A percentile compares a stretch with the other conserved stretches of the same genome.
Conservation (phyloP, 345 rosid genomes). For the Eucalyptus cloeziana region DNA sequence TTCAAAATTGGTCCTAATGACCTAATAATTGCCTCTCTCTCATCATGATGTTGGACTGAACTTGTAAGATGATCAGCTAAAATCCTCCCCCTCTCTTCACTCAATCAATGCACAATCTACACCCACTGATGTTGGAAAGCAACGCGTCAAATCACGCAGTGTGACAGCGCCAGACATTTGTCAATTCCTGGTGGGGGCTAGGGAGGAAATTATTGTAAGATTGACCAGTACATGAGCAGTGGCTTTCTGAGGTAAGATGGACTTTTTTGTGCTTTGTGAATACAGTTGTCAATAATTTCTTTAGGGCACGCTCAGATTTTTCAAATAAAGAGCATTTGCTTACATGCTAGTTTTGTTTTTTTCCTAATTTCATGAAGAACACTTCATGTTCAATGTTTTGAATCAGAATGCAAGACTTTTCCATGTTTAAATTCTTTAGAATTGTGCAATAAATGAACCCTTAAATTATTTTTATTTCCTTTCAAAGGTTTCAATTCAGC, state of each 20-base stretch:
- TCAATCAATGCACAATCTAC: background rate
- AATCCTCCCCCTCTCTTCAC: background rate
- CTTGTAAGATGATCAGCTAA: background rate
- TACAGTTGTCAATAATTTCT: background rate
- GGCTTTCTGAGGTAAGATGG: background rate
- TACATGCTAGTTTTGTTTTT: background rate
- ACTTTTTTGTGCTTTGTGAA: background rate
- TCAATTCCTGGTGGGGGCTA: background rate
- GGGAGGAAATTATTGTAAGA: background rate
- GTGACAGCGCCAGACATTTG: background rate
- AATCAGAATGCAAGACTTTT: background rate
- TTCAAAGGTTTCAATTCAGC: background rate
- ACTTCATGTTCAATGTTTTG: background rate
- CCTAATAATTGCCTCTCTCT: background rate
- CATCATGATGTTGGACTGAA: background rate
- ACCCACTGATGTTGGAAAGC: background rate
- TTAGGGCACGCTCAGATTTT: background rate
- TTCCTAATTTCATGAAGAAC: background rate
- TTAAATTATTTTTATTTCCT: background rate
- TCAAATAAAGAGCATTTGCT: background rate
- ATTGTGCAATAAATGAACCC: background rate
- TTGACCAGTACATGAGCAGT: background rate
- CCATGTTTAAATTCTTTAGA: background rate
- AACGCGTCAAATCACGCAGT: background rate
- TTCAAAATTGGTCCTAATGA: background rate